phyloP scores from a whole-genome alignment of 805 yeast species.

The Pichia cephalocereana region DNA sequence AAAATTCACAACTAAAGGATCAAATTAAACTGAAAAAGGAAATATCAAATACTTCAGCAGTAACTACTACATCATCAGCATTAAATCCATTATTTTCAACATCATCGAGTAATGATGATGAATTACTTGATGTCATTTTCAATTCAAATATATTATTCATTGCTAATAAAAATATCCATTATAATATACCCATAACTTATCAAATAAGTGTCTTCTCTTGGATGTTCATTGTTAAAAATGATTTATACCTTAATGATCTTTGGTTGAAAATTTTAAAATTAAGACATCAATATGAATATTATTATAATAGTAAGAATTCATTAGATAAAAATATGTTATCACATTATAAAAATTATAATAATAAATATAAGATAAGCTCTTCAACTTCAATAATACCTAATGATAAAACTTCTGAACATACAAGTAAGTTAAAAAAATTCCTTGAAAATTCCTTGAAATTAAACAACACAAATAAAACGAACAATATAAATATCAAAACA shows the following conservation, averaged over 20 bases:
- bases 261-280: constrained; percentile 35
- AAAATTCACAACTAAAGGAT: constrained; percentile 16
- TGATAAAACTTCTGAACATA: constrained; percentile 23
- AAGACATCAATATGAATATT: constrained; percentile 29
- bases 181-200: constrained; percentile 29
- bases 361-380: constrained; percentile 15
- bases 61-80: too few species aligned
- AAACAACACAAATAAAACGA: background rate
- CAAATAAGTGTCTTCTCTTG: constrained; percentile 44
- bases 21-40: background rate
- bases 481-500: background rate
- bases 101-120: constrained; percentile 7
- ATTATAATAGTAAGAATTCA: constrained; percentile 25
- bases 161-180: constrained; percentile 26
- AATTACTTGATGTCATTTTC: constrained; percentile 25
- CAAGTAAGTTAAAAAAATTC: constrained; percentile 25
- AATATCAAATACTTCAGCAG: too few species aligned
- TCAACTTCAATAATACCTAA: constrained; percentile 12
- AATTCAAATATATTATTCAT: constrained; percentile 29
- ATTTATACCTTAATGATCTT: constrained; percentile 43
- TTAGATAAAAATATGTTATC: constrained; percentile 20
- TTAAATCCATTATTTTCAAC: too few species aligned
- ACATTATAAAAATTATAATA: constrained; percentile 25
- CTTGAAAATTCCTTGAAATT: constrained; percentile 16
- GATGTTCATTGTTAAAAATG: constrained; percentile 52